Base-by-base conservation (phyloP, 306 rosid genomes). In the Leucaena leucocephala region DNA sequence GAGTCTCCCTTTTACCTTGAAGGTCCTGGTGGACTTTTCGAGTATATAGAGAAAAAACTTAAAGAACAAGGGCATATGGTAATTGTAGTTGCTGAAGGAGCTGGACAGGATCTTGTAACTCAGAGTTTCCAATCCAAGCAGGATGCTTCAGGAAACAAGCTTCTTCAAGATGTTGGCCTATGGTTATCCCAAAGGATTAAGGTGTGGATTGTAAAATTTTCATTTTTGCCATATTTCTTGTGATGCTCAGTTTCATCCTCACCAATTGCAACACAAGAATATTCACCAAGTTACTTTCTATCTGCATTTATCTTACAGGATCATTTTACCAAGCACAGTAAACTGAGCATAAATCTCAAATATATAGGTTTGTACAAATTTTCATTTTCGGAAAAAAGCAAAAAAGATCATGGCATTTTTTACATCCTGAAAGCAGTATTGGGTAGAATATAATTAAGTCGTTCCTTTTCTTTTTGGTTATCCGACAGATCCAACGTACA, bases 101-200 rank as follows among this genome's bases (percentile, higher is more conserved):
- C 99, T 16, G 99, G 97, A 14, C 98, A 92, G 78, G 97, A 91
- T 38, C 93, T 92, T 64, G 89, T 91, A 33, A 83, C 96, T 70
- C 90, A 84, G 79, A 89, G 93, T 86, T 49, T 86, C 6, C 78
- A 80, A 58, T 76, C 92, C 44, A 46, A 81, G 81, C 86, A 82
- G 85, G 98, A 95, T 86, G 99, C 98, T 73, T 95, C 98, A 5
- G 99, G 98, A 78, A 95, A 95, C 90, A 92, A 88, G 88, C 94
- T 90, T 81, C 99, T 95, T 81, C 90, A 90, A 86, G 98, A 95
- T 87, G 92, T 91, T 45, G 99, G 99, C 75, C 87, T 92, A 38
- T 95, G 99, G 98, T 81, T 95, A 80, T 93, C 99, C 33, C 90
- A 95, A 71, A 87, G 85, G 77, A 82, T 93, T 86, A 95, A 91